A percentile compares a stretch with the other conserved stretches of the same genome.
Evolutionary conservation across 1,284 basidiomycete species (phyloP).

Genomic region (Tylopilus orsonianus): DNA sequence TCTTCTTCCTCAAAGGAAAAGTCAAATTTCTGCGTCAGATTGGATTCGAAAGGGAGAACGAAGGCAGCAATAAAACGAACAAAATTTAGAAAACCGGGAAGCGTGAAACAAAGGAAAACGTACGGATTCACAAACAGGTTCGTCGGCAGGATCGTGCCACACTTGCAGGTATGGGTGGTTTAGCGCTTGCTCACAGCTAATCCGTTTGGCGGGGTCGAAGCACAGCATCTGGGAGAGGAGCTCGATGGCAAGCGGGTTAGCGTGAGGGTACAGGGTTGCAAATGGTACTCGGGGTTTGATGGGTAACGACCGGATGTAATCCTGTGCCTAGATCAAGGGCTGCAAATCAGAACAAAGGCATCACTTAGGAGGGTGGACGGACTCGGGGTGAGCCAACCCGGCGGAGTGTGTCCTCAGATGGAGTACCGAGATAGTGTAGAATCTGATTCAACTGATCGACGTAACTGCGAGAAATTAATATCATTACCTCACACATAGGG

Average conservation of each 20-base stretch:
- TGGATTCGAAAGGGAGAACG: slow-evolving; percentile 1
- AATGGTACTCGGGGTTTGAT: slow-evolving; percentile 96
- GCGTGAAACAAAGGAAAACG: slow-evolving; percentile 27
- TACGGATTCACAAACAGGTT: slow-evolving; percentile 76
- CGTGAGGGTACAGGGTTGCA: slow-evolving; percentile 87
- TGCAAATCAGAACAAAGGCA: slow-evolving; percentile 5
- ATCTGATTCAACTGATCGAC: slow-evolving; percentile 99
- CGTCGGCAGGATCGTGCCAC: slow-evolving; percentile 94
- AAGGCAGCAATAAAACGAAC: slow-evolving; percentile 2
- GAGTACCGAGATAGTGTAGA: slow-evolving; percentile 95
- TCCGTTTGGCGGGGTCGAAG: slow-evolving; percentile 95
- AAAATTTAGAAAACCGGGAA: neutral
- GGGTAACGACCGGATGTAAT: slow-evolving; percentile 97
- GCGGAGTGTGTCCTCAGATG: slow-evolving; percentile 92
- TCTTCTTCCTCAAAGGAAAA: slow-evolving; percentile 99
- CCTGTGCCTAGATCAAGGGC: slow-evolving; percentile 71
- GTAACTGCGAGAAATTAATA: slow-evolving; percentile 54
- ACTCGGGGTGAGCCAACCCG: slow-evolving; percentile 91
- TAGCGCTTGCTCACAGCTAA: slow-evolving; percentile 93
- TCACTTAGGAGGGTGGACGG: slow-evolving; percentile 25
- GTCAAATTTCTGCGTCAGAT: slow-evolving; percentile 75
- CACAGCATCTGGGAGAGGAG: slow-evolving; percentile 89
- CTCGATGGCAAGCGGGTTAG: slow-evolving; percentile 93
- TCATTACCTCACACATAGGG: neutral
- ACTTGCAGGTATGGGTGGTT: slow-evolving; percentile 93